Evolutionary conservation across 2,329 filamentous ascomycete genomes (phyloP).

Genomic region (Botryotinia convoluta): DNA sequence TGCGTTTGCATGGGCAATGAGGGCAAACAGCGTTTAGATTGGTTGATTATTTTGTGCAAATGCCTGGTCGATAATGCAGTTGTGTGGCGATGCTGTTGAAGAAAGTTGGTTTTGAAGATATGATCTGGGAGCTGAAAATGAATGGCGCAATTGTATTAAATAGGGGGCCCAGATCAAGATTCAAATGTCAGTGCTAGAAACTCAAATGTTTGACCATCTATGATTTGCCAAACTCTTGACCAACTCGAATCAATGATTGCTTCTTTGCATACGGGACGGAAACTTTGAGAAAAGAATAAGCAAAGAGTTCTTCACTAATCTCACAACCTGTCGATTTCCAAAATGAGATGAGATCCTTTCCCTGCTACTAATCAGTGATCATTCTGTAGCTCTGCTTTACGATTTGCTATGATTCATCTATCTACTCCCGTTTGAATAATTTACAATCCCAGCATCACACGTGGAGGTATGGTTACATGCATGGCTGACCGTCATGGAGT

Average conservation of each 20-base stretch:
- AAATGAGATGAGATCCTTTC: conserved; percentile 1
- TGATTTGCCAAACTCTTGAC: neutral
- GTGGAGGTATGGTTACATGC: conserved; percentile 7
- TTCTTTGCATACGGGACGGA: neutral
- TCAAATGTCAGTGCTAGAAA: neutral
- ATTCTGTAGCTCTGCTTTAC: neutral
- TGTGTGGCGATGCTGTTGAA: neutral
- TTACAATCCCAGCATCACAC: conserved; percentile 1
- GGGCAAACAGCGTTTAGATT: neutral
- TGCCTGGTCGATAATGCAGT: neutral
- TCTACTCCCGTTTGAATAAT: neutral
- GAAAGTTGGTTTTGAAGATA: conserved; percentile 1
- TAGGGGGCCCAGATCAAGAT: neutral
- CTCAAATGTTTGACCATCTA: neutral
- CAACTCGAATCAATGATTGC: neutral
- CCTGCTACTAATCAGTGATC: neutral
- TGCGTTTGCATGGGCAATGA: conserved; percentile 10
- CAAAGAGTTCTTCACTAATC: neutral
- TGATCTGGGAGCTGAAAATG: neutral
- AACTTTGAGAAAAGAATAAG: neutral
- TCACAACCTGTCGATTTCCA: neutral
- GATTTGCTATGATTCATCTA: neutral
- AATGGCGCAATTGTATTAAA: neutral
- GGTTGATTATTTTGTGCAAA: neutral
- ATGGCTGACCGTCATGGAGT: neutral